Evolutionary conservation across 129 eudicot species (phyloP), one percentile per base, ranked within the genome.

Genomic region (Erigeron canadensis): DNA sequence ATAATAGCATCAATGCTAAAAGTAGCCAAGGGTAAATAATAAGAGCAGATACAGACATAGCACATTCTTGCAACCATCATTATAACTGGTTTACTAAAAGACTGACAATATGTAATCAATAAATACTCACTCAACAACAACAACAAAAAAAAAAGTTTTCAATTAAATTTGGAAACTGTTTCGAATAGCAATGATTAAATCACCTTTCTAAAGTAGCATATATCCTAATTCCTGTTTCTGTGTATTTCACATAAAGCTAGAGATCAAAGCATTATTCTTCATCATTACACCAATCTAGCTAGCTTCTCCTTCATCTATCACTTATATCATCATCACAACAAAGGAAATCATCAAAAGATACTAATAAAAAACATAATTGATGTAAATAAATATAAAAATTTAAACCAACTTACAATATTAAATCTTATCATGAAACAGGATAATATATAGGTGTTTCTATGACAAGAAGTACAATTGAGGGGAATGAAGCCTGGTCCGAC

Each of bases 401-500:
- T 67, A 12, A 46, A 47, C 12, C 44, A 58, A 77, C 72, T 51
- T 66, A 77, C 76, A 42, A 22, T 5, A 34, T 17, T 22, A 50
- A 71, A 47, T 61, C 81, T 69, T n/a, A n/a, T n/a, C n/a, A n/a
- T n/a, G n/a, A n/a, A n/a, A n/a, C n/a, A n/a, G n/a, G n/a, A n/a
- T n/a, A n/a, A n/a, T n/a, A n/a, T n/a, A n/a, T n/a, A n/a, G n/a
- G n/a, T n/a, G n/a, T n/a, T n/a, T n/a, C n/a, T n/a, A n/a, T n/a
- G n/a, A n/a, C n/a, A n/a, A n/a, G 81, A 77, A 77, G 67, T 7
- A 71, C 72, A 77, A 65, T 77, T 89, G 88, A 86, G 93, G 93
- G 96, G 96, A 89, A 89, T 89, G 96, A 89, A 89, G 96, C 96
- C 96, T 89, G 96, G 96, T 89, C 96, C 93, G 96, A 89, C 69